Evolutionary conservation across 139 green algal genomes (phyloP).

Genomic region (Chlamydomonas asymmetrica): DNA sequence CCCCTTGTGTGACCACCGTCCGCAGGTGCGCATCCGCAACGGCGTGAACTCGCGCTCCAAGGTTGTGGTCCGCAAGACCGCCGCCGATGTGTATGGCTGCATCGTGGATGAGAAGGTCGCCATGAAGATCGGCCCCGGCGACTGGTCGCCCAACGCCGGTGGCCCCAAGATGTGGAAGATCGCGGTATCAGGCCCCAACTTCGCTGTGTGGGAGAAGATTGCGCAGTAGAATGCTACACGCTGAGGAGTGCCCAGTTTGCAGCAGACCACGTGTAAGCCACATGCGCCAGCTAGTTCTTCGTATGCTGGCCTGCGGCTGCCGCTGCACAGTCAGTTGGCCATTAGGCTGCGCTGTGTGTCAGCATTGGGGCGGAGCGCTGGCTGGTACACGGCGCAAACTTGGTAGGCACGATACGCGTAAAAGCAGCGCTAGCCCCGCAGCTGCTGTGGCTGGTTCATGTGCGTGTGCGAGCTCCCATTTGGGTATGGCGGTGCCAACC

Average conservation of each 20-base stretch:
- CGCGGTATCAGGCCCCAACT: conserved; percentile 64
- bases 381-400: neutral
- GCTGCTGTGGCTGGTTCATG: too few species aligned
- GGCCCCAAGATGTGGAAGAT: conserved; percentile 65
- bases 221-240: conserved; percentile 9
- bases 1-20: too few species aligned
- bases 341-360: neutral
- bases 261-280: neutral
- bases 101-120: conserved; percentile 84
- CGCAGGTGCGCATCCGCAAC: conserved; percentile 66
- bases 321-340: neutral
- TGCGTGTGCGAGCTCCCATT: too few species aligned
- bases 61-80: conserved; percentile 65
- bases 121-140: conserved; percentile 74
- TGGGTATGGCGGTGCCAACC: too few species aligned
- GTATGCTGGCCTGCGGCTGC: neutral
- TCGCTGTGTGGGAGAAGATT: conserved; percentile 88
- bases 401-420: too few species aligned
- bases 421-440: too few species aligned
- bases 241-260: neutral
- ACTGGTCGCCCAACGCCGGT: conserved; percentile 75
- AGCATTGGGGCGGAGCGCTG: neutral
- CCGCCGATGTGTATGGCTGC: conserved; percentile 77
- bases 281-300: neutral
- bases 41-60: conserved; percentile 71